phyloP scores from a whole-genome alignment of 164 flowering plant species.

The Nymphaea thermarum region DNA sequence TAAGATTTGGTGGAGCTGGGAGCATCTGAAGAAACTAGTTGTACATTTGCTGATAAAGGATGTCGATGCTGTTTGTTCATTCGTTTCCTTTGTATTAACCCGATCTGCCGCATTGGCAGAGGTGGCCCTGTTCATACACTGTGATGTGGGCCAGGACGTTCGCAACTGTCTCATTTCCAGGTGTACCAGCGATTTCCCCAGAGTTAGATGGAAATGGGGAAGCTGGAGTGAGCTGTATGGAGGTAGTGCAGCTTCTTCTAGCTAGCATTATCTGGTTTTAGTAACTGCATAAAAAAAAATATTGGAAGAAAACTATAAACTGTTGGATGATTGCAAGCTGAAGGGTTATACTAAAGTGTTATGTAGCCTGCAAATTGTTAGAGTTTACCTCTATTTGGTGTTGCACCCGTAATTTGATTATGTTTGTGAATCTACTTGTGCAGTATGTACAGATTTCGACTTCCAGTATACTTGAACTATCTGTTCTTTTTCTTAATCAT shows the following conservation, averaged over 20 bases:
- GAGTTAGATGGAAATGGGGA: slow-evolving; percentile 38
- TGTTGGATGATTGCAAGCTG: too few species aligned
- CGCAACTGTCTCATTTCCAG: slow-evolving; percentile 15
- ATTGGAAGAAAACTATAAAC: too few species aligned
- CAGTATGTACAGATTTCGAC: too few species aligned
- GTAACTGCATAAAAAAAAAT: background rate
- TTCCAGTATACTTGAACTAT: too few species aligned
- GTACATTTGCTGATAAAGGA: slow-evolving; percentile 19
- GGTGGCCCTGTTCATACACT: slow-evolving; percentile 20
- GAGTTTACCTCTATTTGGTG: too few species aligned
- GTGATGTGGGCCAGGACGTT: slow-evolving; percentile 10
- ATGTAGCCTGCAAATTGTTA: too few species aligned
- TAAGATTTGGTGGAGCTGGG: slow-evolving; percentile 9
- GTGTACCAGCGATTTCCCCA: slow-evolving; percentile 16
- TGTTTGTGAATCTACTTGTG: too few species aligned
- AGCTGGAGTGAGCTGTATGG: slow-evolving; percentile 23
- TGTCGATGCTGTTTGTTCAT: slow-evolving; percentile 13
- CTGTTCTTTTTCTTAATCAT: too few species aligned
- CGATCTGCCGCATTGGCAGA: slow-evolving; percentile 18
- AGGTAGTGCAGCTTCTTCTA: background rate
- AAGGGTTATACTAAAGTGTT: too few species aligned
- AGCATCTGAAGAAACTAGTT: slow-evolving; percentile 14
- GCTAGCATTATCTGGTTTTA: background rate
- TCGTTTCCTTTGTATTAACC: slow-evolving; percentile 20
- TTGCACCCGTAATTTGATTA: too few species aligned